Percentiles rank a stretch among this genome's conserved stretches.
Evolutionary conservation across 2,329 filamentous ascomycete genomes (phyloP).

Genomic region (Neofusicoccum umdonicola): DNA sequence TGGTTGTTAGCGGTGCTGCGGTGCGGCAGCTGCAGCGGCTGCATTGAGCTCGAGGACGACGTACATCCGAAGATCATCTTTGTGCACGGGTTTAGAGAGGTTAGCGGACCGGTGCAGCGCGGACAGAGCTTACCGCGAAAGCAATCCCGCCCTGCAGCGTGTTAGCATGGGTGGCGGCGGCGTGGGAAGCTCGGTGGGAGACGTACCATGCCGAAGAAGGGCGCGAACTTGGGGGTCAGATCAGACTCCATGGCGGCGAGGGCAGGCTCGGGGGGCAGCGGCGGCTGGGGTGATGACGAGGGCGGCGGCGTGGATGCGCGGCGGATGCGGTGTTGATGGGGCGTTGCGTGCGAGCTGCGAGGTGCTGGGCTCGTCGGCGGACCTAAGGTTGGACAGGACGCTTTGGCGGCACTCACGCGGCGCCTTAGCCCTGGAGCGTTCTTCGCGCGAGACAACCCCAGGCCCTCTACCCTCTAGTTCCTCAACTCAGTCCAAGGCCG

Average conservation of each 20-base stretch:
- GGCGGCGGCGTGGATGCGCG: background rate
- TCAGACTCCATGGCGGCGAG: conserved; percentile 42
- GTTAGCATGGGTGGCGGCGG: conserved; percentile 32
- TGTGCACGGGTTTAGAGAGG: conserved; percentile 15
- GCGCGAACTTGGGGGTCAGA: conserved; percentile 75
- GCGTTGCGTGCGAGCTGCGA: background rate
- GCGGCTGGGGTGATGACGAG: background rate
- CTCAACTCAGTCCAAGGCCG: conserved; percentile 9
- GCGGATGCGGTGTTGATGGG: conserved; percentile 5
- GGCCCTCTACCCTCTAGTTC: conserved; percentile 11
- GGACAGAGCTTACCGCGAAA: conserved; percentile 54
- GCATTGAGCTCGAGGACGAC: conserved; percentile 29
- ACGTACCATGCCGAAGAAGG: conserved; percentile 84
- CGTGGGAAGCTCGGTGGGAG: conserved; percentile 5
- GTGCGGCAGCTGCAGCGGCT: background rate
- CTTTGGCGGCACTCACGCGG: conserved; percentile 16
- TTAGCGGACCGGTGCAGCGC: conserved; percentile 22
- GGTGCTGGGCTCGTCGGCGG: background rate
- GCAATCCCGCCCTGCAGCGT: conserved; percentile 67
- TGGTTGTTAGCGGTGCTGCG: conserved; percentile 22
- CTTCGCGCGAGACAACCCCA: conserved; percentile 15
- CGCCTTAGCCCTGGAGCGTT: conserved; percentile 14
- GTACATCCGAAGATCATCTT: conserved; percentile 80
- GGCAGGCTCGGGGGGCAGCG: background rate
- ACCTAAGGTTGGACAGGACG: conserved; percentile 4